Evolutionary conservation across 2,329 filamentous ascomycete genomes (phyloP), one percentile per base, ranked within the genome.

Genomic region (Trichophyton simii): DNA sequence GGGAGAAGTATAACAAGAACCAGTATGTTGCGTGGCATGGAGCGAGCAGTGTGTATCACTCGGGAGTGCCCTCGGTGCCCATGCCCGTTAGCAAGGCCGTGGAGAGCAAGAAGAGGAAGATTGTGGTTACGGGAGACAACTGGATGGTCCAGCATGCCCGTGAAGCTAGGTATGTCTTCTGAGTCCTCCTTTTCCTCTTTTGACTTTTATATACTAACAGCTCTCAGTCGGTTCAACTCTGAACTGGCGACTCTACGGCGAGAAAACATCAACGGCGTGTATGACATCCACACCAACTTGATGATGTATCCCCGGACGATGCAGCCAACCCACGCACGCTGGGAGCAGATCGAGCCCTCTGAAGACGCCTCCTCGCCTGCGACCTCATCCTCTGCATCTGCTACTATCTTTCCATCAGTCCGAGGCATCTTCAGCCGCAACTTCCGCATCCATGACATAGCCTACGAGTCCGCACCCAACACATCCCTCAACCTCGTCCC

Each of bases 11-110:
- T 80, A 96, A 99, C 79, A 91, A 92, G 77, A 99, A 99, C 71
- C 91, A 96, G 73, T 99, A 96, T 71, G 94, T 99, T 31, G 94
- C 94, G 31, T 99, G 94, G 94, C 91, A 96, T 72, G 94, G 94
- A 58, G 94, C 94, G 57, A 97, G 92, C 72, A 87, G 89, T 44
- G 94, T 99, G 25, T 99, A 99, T 72, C 91, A 97, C 72, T 90
- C 88, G 11, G 86, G 85, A 61, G 83, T 82, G 1, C 89, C 90
- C 0, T 85, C 87, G 22, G 84, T 89, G n/a, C 89, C 90, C 1
- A 79, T 87, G 62, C 85, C 84, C 36, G 85, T 80, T 63, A 87
- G 88, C 62, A 95, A 95, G 74, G 80, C 78, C 38, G 74, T 84
- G 6, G 88, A 91, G 66, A 82, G 83, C 65, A 96, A 95, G 78